Percentiles rank a stretch among this genome's conserved stretches.
These are phyloP conservation scores for Verticillium isaacii DNA, from an alignment of 2,329 filamentous ascomycete genomes.

Conservation along the genomic window DNA sequence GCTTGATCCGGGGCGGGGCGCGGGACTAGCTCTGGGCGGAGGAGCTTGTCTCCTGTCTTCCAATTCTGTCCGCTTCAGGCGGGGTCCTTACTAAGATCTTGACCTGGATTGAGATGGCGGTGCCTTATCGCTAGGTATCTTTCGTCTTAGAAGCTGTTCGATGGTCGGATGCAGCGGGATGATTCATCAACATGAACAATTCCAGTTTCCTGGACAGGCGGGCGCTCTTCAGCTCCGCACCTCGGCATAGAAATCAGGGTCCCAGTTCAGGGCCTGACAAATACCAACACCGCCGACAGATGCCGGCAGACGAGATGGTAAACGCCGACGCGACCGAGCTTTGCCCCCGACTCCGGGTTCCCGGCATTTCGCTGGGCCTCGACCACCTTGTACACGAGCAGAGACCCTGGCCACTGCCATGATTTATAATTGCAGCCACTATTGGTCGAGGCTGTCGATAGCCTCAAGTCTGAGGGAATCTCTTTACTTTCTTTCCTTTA, in stretches of 20 bases:
- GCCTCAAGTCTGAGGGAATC: neutral
- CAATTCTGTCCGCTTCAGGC: neutral
- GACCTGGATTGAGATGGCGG: neutral
- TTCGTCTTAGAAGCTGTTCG: neutral
- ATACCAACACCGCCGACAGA: no score
- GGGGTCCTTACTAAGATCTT: neutral
- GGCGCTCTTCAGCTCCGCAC: neutral
- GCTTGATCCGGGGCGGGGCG: neutral
- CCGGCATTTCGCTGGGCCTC: no score
- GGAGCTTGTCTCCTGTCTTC: neutral
- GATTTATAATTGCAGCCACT: no score
- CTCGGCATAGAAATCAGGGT: no score
- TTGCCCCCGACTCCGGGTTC: neutral
- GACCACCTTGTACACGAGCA: neutral
- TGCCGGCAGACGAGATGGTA: no score
- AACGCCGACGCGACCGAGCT: no score
- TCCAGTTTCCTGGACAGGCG: neutral
- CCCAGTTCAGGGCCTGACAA: no score
- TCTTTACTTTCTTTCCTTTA: no score
- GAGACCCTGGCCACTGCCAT: no score
- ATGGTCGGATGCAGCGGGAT: conserved; percentile 6
- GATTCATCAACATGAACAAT: conserved; percentile 4
- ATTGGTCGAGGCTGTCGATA: no score
- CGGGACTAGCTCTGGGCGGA: neutral
- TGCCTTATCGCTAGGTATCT: neutral